Conservation (phyloP, 2,329 filamentous ascomycete genomes). For the Cladosporium sp. region DNA sequence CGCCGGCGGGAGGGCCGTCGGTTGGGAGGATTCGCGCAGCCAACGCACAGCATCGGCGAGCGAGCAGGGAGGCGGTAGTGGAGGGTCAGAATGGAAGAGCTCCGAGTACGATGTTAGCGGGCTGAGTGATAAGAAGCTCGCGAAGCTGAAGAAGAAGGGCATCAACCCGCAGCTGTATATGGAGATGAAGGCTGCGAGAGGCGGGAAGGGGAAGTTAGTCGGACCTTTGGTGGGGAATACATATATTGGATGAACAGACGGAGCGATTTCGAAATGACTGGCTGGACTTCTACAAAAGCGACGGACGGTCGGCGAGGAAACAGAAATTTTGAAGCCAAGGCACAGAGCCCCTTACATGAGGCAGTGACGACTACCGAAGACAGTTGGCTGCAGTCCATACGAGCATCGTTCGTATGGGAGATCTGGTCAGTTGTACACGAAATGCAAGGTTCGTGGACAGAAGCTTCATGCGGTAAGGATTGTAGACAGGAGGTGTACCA, state of each 20-base stretch:
- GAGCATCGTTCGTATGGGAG: too few relatives aligned
- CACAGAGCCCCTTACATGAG: too few relatives aligned
- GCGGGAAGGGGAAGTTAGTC: constrained; percentile 29
- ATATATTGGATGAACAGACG: constrained; percentile 21
- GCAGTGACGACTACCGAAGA: too few relatives aligned
- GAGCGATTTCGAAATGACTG: too few relatives aligned
- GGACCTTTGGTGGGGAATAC: constrained; percentile 28
- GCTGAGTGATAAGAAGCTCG: constrained; percentile 38
- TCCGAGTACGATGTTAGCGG: constrained; percentile 37
- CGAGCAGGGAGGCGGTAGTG: not conserved
- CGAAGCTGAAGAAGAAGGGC: constrained; percentile 44
- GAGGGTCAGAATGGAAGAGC: constrained; percentile 30
- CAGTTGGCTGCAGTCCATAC: too few relatives aligned
- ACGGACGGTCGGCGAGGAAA: too few relatives aligned
- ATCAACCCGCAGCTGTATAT: constrained; percentile 45
- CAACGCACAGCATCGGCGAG: constrained; percentile 23
- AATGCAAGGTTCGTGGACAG: too few relatives aligned
- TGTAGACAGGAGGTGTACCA: not conserved
- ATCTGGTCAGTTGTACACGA: too few relatives aligned
- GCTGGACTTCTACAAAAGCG: too few relatives aligned
- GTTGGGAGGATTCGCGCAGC: constrained; percentile 17
- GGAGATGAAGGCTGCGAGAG: constrained; percentile 45
- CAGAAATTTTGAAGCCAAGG: too few relatives aligned
- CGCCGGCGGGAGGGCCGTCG: constrained; percentile 11
- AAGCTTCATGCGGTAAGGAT: too few relatives aligned